Evolutionary conservation across 768 basidiomycete genomes (phyloP).

Genomic region (Amanita jacksonii): DNA sequence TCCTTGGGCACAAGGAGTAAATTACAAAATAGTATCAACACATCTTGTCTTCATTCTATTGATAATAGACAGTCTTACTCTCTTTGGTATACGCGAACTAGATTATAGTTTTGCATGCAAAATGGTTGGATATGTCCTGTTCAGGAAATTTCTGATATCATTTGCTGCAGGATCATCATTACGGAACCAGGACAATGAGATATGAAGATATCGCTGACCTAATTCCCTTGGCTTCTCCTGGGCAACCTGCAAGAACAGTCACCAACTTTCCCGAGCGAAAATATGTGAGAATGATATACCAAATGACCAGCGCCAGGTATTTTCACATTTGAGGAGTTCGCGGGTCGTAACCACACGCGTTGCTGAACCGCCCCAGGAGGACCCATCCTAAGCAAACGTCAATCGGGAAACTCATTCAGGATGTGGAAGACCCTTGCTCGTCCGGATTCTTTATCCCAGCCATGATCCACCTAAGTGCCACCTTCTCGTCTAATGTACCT

Average conservation of each 20-base stretch:
- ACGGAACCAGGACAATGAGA: too few relatives aligned
- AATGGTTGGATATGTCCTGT: too few relatives aligned
- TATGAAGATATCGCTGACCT: too few relatives aligned
- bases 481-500: slow-evolving; percentile 33
- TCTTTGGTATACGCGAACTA: too few relatives aligned
- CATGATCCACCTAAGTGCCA: slow-evolving; percentile 47
- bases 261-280: background rate
- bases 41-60: too few relatives aligned
- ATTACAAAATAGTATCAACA: too few relatives aligned
- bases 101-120: too few relatives aligned
- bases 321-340: slow-evolving; percentile 30
- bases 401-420: background rate
- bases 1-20: too few relatives aligned
- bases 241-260: slow-evolving; percentile 22
- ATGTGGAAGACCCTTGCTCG: slow-evolving; percentile 22
- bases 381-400: slow-evolving; percentile 19
- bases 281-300: slow-evolving; percentile 18
- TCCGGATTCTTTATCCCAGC: slow-evolving; percentile 30
- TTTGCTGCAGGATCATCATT: too few relatives aligned
- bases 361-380: slow-evolving; percentile 22
- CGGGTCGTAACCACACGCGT: slow-evolving; percentile 33
- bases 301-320: slow-evolving; percentile 34
- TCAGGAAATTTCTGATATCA: too few relatives aligned
- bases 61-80: too few relatives aligned
- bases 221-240: slow-evolving; percentile 29